Base-by-base conservation (phyloP, 345 rosid genomes). In the Eucalyptus curtisii region DNA sequence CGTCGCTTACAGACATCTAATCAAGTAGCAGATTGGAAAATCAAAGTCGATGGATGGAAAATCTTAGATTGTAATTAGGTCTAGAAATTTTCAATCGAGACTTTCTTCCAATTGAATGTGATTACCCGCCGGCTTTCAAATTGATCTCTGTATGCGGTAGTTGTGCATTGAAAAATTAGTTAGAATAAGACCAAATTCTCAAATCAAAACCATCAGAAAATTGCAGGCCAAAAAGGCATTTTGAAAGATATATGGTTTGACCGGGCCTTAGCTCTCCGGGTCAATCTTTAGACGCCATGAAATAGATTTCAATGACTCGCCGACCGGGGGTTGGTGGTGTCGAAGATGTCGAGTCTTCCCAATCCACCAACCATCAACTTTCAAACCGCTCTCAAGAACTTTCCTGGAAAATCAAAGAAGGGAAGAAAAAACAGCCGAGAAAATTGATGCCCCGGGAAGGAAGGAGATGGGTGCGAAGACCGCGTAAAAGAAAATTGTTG, bases 1-100 rank as follows among this genome's bases (percentile, higher is more conserved):
- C 33, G 16, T 59, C 31, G 68, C 68, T 59, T 13, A 27, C 68
- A 13, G 0, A 30, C 17, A 0, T 61, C 16, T 0, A 12, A 30
- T 61, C 68, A 13, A 61, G 1, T 30, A 13, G 68, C 1, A 30
- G 16, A 61, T 30, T 13, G 33, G 33, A 61, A 13, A 12, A 6
- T 30, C 68, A 61, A 61, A 61, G 68, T 13, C 33, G 7, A 30
- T 30, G 7, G 16, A 12, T 7, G 0, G 33, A 61, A 30, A 61
- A 13, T 8, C n/a, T 61, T 61, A 61, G 2, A 61, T 5, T 30
- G 2, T 30, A 0, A 30, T 61, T 61, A 30, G 68, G 31, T 61
- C 33, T 4, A 13, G 4, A 61, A 13, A 59, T 59, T 59, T 3
- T 27, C 68, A 61, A 61, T 13, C 31, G 1, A 13, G 17, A 8